Percentiles rank a stretch among this genome's conserved stretches.
Conservation (phyloP, 2,329 filamentous ascomycete species). For the Blastomyces gilchristii region DNA sequence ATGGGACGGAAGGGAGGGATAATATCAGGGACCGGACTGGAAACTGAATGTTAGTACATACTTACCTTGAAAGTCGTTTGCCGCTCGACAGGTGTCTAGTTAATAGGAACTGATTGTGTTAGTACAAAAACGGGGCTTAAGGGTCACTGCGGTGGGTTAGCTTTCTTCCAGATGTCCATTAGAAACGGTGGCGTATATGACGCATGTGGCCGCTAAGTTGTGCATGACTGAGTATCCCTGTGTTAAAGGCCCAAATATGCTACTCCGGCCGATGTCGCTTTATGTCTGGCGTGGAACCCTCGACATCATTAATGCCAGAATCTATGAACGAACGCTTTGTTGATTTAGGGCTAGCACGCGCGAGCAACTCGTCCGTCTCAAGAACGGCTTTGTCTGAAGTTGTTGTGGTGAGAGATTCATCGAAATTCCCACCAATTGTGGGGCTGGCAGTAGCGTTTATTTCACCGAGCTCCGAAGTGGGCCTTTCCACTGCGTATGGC, state of each 20-base stretch:
- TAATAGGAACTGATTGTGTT: slow-evolving; percentile 2
- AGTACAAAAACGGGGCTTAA: not conserved
- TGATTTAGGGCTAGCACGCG: slow-evolving; percentile 2
- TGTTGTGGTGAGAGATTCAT: not conserved
- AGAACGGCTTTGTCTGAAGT: not conserved
- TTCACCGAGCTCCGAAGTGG: not conserved
- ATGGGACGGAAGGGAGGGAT: too few species aligned
- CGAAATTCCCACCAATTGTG: not conserved
- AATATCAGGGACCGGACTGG: not conserved
- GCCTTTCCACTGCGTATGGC: not conserved
- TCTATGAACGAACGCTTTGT: slow-evolving; percentile 6
- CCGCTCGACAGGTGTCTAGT: not conserved
- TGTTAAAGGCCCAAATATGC: not conserved
- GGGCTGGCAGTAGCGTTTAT: not conserved
- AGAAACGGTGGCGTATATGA: not conserved
- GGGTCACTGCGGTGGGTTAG: not conserved
- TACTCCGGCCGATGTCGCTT: slow-evolving; percentile 7
- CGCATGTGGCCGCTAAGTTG: not conserved
- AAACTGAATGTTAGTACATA: not conserved
- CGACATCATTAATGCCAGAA: slow-evolving; percentile 2
- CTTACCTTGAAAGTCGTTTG: not conserved
- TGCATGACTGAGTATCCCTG: not conserved
- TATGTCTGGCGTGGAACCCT: slow-evolving; percentile 1
- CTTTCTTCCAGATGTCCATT: not conserved
- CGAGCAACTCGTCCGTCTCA: not conserved